phyloP scores from a whole-genome alignment of 345 rosid species.

The Xanthoceras sorbifolium region DNA sequence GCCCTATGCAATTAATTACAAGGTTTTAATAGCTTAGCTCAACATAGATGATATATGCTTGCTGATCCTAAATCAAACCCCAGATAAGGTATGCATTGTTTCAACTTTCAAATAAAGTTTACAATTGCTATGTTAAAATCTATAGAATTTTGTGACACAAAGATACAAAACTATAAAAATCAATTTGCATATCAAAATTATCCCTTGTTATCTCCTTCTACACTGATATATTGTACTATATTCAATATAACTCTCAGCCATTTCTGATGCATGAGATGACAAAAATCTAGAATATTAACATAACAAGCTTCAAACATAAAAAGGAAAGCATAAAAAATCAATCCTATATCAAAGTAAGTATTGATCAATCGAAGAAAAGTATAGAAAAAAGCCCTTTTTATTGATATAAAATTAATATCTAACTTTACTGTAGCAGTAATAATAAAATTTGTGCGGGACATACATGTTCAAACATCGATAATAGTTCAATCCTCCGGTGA shows the following conservation, averaged over 20 bases:
- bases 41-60: too few species aligned
- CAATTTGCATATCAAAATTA: too few species aligned
- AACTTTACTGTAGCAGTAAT: not conserved
- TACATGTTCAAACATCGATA: too few species aligned
- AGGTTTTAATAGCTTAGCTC: not conserved
- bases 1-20: not conserved
- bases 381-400: not conserved
- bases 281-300: not conserved
- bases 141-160: not conserved
- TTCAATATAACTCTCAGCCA: too few species aligned
- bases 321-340: not conserved
- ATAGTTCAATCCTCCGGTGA: too few species aligned
- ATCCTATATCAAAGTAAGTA: not conserved
- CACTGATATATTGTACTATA: not conserved
- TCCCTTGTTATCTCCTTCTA: too few species aligned
- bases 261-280: not conserved
- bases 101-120: not conserved
- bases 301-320: not conserved
- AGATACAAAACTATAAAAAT: not conserved
- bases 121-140: not conserved
- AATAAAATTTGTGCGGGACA: too few species aligned
- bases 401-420: not conserved
- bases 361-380: not conserved
- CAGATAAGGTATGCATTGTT: not conserved
- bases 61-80: not conserved